Evolutionary conservation across 768 basidiomycete species (phyloP).

Genomic region (Cystobasidium ongulense): DNA sequence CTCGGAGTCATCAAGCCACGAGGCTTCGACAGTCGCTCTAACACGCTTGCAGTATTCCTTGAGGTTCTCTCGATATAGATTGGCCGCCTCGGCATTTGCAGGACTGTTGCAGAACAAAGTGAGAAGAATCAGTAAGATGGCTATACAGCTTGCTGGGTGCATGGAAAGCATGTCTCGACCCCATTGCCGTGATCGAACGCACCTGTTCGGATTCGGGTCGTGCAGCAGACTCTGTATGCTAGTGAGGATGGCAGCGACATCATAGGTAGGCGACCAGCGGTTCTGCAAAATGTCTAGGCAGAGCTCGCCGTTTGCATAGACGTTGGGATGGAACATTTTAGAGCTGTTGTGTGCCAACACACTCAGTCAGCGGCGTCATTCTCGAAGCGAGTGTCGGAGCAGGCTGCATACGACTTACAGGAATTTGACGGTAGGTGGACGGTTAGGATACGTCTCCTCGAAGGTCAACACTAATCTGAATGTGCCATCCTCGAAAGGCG

Average conservation of each 20-base stretch:
- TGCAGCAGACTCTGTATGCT: conserved; percentile 91
- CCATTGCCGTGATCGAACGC: conserved; percentile 41
- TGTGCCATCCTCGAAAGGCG: conserved; percentile 97
- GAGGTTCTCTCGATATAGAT: conserved; percentile 93
- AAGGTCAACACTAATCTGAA: conserved; percentile 93
- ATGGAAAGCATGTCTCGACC: background rate
- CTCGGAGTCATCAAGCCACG: conserved; percentile 63
- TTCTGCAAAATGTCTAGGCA: conserved; percentile 98
- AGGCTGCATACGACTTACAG: conserved; percentile 48
- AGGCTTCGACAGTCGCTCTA: conserved; percentile 86
- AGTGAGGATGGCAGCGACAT: conserved; percentile 95
- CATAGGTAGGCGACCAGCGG: conserved; percentile 97
- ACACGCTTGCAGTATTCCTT: conserved; percentile 94
- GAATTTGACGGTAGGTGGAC: conserved; percentile 95
- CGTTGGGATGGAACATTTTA: conserved; percentile 96
- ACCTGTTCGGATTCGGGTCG: conserved; percentile 88
- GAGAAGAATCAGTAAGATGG: background rate
- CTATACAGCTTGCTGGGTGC: background rate
- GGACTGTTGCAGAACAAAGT: conserved; percentile 53
- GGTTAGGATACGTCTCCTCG: conserved; percentile 97
- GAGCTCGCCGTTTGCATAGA: conserved; percentile 95
- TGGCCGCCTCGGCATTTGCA: conserved; percentile 95
- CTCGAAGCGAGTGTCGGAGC: background rate
- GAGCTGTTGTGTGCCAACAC: background rate
- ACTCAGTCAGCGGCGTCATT: background rate